These are phyloP conservation scores for Cephalotrichum gorgonifer DNA, from an alignment of 2,329 filamentous ascomycete species.

Conservation along the genomic window DNA sequence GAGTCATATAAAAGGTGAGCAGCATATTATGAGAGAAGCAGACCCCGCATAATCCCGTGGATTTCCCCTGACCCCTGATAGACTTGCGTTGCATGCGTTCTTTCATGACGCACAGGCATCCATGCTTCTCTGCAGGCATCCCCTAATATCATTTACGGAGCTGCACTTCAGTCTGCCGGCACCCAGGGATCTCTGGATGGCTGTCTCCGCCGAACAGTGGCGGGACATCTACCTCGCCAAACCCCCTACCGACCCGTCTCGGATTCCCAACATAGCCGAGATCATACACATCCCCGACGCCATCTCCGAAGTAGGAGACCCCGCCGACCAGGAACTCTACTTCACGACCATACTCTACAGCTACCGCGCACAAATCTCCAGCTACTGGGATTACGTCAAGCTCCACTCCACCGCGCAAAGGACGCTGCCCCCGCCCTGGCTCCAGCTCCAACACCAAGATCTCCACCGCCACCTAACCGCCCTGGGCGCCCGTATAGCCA, in stretches of 20 bases:
- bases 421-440: constrained; percentile 11
- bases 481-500: constrained; percentile 10
- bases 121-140: constrained; percentile 16
- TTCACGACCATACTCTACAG: constrained; percentile 16
- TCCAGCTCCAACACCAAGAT: constrained; percentile 19
- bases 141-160: constrained; percentile 20
- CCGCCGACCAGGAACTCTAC: constrained; percentile 19
- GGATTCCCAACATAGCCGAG: constrained; percentile 2
- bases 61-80: constrained; percentile 4
- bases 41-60: not conserved
- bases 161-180: constrained; percentile 14
- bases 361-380: constrained; percentile 20
- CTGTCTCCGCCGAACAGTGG: constrained; percentile 16
- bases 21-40: not conserved
- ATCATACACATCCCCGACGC: constrained; percentile 10
- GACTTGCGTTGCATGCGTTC: constrained; percentile 20
- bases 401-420: constrained; percentile 13
- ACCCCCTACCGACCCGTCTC: not conserved
- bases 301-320: not conserved
- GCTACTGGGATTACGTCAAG: constrained; percentile 18
- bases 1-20: constrained; percentile 48
- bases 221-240: constrained; percentile 29
- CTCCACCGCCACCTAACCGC: constrained; percentile 18
- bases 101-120: constrained; percentile 19
- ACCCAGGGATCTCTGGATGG: constrained; percentile 15